Conservation (phyloP, 371 early-diverging fungal genomes). For the Mucor velutinosus region DNA sequence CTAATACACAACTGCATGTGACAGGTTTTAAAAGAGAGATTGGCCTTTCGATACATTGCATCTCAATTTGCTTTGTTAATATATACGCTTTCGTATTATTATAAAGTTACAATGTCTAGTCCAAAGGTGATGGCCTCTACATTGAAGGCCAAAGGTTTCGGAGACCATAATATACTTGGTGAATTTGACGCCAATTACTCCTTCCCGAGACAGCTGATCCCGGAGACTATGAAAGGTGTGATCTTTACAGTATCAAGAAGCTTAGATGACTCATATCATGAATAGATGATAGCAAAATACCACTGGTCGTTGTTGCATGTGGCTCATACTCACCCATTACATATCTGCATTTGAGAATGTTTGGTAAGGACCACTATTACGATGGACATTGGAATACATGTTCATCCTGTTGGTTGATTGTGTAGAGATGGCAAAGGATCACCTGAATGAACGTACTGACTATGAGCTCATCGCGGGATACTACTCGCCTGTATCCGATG, state of each 20-base stretch:
- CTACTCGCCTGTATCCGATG: constrained; percentile 95
- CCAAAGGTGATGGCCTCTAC: constrained; percentile 31
- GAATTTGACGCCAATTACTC: constrained; percentile 30
- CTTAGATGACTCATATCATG: not conserved
- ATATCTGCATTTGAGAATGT: constrained; percentile 96
- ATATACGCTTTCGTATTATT: constrained; percentile 1
- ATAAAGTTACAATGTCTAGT: constrained; percentile 24
- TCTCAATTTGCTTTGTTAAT: not conserved
- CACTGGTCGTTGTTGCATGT: constrained; percentile 95
- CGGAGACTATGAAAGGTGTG: constrained; percentile 37
- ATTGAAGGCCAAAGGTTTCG: constrained; percentile 10
- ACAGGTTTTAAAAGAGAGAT: constrained; percentile 1
- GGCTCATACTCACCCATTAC: constrained; percentile 98
- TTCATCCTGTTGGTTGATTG: not conserved
- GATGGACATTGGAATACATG: not conserved
- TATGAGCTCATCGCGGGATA: constrained; percentile 94
- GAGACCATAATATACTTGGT: constrained; percentile 8
- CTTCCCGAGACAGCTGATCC: constrained; percentile 38
- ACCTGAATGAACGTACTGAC: constrained; percentile 70
- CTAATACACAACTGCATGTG: not conserved
- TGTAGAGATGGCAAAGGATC: constrained; percentile 93
- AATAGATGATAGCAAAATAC: constrained; percentile 78
- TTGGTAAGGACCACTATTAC: constrained; percentile 68
- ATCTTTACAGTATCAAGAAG: not conserved
- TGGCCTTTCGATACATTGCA: not conserved